A percentile compares a stretch with the other conserved stretches of the same genome.
Conservation (phyloP, 257 asterid species). For the Nicotiana knightiana region DNA sequence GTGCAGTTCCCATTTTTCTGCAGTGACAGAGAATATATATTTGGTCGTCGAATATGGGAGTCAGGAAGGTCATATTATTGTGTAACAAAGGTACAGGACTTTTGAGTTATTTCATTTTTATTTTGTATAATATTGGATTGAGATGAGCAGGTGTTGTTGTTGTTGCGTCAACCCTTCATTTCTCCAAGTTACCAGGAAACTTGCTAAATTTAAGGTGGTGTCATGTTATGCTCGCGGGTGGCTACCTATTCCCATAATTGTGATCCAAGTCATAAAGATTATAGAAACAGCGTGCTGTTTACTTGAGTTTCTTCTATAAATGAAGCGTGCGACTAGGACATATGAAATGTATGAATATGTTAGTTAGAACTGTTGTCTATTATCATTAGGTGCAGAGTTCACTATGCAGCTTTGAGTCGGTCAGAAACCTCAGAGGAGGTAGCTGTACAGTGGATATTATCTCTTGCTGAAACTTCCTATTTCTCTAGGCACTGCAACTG, state of each 20-base stretch:
- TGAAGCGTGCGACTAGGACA: not conserved
- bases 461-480: not conserved
- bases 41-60: constrained; percentile 95
- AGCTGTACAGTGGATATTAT: not conserved
- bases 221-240: not conserved
- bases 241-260: not conserved
- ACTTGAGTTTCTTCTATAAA: not conserved
- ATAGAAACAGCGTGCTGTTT: not conserved
- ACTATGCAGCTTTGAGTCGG: not conserved
- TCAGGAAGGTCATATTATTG: constrained; percentile 80
- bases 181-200: not conserved
- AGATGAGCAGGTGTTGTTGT: not conserved
- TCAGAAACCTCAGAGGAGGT: not conserved
- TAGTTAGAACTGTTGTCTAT: not conserved
- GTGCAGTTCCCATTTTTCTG: constrained; percentile 96
- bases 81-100: constrained; percentile 57
- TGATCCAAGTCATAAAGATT: not conserved
- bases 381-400: not conserved
- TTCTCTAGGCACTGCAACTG: not conserved
- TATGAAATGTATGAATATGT: not conserved
- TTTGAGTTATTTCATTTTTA: not conserved
- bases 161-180: not conserved
- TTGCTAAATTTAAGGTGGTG: not conserved
- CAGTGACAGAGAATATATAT: constrained; percentile 85
- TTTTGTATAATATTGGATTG: not conserved